phyloP scores from a whole-genome alignment of 768 basidiomycete genomes.

The Lactifluus piperatus region DNA sequence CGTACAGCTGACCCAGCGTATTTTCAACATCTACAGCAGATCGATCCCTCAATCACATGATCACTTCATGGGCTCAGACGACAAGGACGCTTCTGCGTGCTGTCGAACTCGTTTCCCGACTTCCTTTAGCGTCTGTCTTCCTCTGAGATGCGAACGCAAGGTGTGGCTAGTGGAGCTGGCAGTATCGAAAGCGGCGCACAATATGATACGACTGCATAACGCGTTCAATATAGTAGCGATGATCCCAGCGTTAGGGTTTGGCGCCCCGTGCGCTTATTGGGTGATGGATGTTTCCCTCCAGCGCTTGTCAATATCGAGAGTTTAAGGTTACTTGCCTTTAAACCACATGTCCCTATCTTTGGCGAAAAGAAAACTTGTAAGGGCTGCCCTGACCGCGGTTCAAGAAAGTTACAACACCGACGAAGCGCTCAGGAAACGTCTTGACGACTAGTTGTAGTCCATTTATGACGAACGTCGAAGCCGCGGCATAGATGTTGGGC shows the following conservation, averaged over 20 bases:
- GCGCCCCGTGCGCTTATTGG: neutral
- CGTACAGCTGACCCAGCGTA: neutral
- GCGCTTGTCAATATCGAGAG: slow-evolving; percentile 5
- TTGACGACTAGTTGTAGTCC: neutral
- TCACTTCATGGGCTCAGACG: neutral
- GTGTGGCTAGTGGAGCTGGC: neutral
- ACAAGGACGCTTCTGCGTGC: neutral
- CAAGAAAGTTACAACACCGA: slow-evolving; percentile 8
- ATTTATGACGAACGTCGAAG: neutral
- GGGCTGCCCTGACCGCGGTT: neutral
- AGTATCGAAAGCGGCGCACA: neutral
- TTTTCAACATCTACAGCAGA: no score
- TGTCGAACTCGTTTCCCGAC: neutral
- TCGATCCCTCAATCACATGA: neutral
- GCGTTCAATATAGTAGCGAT: neutral
- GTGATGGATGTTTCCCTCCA: neutral
- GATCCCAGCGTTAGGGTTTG: neutral
- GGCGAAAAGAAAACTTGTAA: neutral
- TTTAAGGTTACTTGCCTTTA: slow-evolving; percentile 7
- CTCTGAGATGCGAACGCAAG: neutral
- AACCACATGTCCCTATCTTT: neutral
- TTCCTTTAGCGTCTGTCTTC: neutral
- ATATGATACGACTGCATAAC: neutral
- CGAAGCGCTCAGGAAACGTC: neutral
- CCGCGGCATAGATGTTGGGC: neutral